A percentile compares a stretch with the other conserved stretches of the same genome.
phyloP scores from a whole-genome alignment of 192 early-diverging fungal species.

The Coemansia sp. region DNA sequence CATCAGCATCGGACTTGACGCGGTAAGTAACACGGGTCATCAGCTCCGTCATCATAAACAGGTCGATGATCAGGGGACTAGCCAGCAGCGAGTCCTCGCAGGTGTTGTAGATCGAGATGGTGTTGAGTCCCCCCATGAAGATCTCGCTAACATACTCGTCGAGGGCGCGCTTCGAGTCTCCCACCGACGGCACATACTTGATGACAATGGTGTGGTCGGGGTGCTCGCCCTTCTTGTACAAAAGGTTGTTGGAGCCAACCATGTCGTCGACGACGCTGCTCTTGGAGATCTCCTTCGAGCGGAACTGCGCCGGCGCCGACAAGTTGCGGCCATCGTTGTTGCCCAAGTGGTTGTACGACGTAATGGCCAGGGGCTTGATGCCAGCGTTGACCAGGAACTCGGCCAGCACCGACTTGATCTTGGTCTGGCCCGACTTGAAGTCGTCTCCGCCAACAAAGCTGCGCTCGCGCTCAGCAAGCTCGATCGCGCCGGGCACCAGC shows the following conservation, averaged over 20 bases:
- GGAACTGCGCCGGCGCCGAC: constrained; percentile 96
- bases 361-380: constrained; percentile 96
- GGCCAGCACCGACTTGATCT: constrained; percentile 98
- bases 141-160: constrained; percentile 99
- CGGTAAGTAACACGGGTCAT: constrained; percentile 95
- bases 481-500: constrained; percentile 93
- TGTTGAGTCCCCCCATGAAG: constrained; percentile 97
- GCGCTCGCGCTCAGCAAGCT: constrained; percentile 82
- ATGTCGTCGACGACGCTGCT: constrained; percentile 99
- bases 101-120: constrained; percentile 97
- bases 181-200: constrained; percentile 97
- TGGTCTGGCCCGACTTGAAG: constrained; percentile 99
- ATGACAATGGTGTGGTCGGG: constrained; percentile 92
- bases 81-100: constrained; percentile 99
- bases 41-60: constrained; percentile 93
- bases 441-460: constrained; percentile 98
- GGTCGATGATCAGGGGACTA: constrained; percentile 94
- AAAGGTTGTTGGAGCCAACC: constrained; percentile 90
- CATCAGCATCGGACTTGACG: constrained; percentile 49
- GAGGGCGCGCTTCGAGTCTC: constrained; percentile 96
- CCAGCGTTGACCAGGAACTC: constrained; percentile 99
- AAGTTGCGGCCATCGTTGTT: constrained; percentile 99
- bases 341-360: constrained; percentile 97
- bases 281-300: constrained; percentile 99
- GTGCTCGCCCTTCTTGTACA: constrained; percentile 80